Evolutionary conservation across 768 basidiomycete species (phyloP).

Genomic region (Russula griseocarnosa): DNA sequence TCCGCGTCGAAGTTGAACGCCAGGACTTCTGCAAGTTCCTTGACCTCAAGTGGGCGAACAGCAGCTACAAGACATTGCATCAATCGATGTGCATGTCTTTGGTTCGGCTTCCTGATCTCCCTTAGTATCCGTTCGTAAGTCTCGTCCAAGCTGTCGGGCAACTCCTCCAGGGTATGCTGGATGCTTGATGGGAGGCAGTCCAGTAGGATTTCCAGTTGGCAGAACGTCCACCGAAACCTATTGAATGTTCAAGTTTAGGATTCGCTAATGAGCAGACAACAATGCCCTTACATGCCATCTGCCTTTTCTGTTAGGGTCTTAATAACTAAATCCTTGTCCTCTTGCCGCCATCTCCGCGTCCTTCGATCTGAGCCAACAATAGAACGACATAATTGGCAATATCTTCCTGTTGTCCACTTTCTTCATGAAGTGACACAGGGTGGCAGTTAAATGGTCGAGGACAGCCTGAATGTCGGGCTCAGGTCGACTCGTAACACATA

Average conservation of each 20-base stretch:
- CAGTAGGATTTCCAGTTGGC: background rate
- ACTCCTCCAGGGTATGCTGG: background rate
- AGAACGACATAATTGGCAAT: conserved; percentile 1
- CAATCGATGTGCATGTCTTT: background rate
- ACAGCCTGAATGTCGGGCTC: conserved; percentile 1
- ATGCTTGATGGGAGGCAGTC: background rate
- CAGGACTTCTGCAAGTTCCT: background rate
- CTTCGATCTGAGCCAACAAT: conserved; percentile 3
- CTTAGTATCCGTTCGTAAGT: background rate
- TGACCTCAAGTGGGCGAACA: background rate
- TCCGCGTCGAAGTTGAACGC: background rate
- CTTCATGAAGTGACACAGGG: conserved; percentile 1
- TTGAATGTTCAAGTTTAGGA: background rate
- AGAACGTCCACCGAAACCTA: conserved; percentile 10
- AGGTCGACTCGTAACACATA: conserved; percentile 15
- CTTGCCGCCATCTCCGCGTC: conserved; percentile 5
- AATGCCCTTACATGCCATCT: conserved; percentile 4
- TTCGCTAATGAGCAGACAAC: too few relatives aligned
- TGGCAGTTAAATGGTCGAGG: background rate
- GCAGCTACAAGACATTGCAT: background rate
- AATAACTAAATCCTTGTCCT: conserved; percentile 4
- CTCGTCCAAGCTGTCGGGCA: background rate
- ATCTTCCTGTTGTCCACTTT: conserved; percentile 5
- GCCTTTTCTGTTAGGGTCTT: conserved; percentile 6
- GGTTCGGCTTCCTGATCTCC: background rate